phyloP scores from a whole-genome alignment of 148 eudicot genomes.

The Dysphania ambrosioides region DNA sequence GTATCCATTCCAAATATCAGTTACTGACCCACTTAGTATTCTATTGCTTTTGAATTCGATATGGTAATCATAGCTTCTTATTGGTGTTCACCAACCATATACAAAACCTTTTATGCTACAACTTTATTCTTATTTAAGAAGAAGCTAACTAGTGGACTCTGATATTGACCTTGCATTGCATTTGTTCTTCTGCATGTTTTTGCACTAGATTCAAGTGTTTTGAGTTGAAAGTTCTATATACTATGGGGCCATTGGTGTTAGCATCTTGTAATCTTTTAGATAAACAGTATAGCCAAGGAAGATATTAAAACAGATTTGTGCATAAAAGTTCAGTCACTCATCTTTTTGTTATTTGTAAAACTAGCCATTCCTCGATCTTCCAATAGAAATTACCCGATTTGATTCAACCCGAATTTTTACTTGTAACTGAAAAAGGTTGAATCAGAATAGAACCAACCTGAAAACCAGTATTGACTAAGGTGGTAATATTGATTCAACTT shows the following conservation, averaged over 20 bases:
- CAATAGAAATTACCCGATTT: neutral
- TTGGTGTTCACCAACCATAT: slow-evolving; percentile 10
- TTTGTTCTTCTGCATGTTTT: slow-evolving; percentile 2
- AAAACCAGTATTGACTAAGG: neutral
- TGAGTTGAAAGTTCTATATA: slow-evolving; percentile 14
- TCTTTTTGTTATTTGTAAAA: slow-evolving; percentile 16
- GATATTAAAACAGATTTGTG: slow-evolving; percentile 16
- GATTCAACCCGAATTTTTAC: neutral
- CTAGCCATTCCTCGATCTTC: neutral
- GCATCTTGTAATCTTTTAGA: slow-evolving; percentile 3
- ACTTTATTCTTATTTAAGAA: slow-evolving; percentile 3
- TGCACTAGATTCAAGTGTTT: slow-evolving; percentile 18
- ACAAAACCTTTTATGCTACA: neutral
- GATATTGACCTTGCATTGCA: slow-evolving; percentile 15
- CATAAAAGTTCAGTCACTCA: slow-evolving; percentile 10
- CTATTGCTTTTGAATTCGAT: neutral
- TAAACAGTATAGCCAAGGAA: slow-evolving; percentile 1
- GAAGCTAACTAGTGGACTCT: slow-evolving; percentile 5
- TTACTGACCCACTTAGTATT: slow-evolving; percentile 16
- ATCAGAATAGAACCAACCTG: neutral
- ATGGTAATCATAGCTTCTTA: neutral
- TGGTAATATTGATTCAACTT: neutral
- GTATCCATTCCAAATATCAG: slow-evolving; percentile 17
- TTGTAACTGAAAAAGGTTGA: neutral
- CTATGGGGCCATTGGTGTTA: neutral